A percentile compares a stretch with the other conserved stretches of the same genome.
These are phyloP conservation scores for Phytophthora sp. DNA, from an alignment of 352 stramenopile genomes.

Conservation along the genomic window DNA sequence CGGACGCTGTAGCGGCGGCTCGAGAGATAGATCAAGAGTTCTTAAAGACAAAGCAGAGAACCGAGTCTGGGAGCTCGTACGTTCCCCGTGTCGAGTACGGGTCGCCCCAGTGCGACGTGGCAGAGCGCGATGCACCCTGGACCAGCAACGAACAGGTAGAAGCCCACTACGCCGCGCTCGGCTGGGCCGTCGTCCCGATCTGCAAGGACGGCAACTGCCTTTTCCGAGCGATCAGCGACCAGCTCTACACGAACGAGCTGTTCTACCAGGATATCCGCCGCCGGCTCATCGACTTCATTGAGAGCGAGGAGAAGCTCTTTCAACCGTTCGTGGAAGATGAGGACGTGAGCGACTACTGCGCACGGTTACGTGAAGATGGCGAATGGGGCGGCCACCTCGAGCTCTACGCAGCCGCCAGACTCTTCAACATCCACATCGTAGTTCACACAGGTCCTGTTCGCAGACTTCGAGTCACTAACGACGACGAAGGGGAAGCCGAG, in stretches of 20 bases:
- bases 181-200: slow-evolving; percentile 38
- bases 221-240: slow-evolving; percentile 63
- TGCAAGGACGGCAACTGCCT: slow-evolving; percentile 59
- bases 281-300: slow-evolving; percentile 52
- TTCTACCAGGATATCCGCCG: slow-evolving; percentile 50
- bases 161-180: slow-evolving; percentile 40
- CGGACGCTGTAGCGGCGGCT: slow-evolving; percentile 15
- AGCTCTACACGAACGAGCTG: slow-evolving; percentile 54
- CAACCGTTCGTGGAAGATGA: slow-evolving; percentile 48
- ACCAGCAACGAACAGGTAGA: slow-evolving; percentile 44
- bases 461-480: slow-evolving; percentile 50
- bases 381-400: slow-evolving; percentile 70
- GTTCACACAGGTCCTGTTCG: slow-evolving; percentile 59
- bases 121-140: slow-evolving; percentile 37
- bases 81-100: slow-evolving; percentile 22
- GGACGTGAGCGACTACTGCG: slow-evolving; percentile 43
- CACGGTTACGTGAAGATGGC: slow-evolving; percentile 51
- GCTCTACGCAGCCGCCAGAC: slow-evolving; percentile 57
- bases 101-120: not conserved
- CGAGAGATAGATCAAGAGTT: slow-evolving; percentile 13
- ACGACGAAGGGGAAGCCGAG: slow-evolving; percentile 7
- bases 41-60: slow-evolving; percentile 11
- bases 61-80: slow-evolving; percentile 5
- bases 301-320: slow-evolving; percentile 42
- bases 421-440: slow-evolving; percentile 68